phyloP scores from a whole-genome alignment of 495 filamentous ascomycete species.

The Rhizodiscina lignyota region DNA sequence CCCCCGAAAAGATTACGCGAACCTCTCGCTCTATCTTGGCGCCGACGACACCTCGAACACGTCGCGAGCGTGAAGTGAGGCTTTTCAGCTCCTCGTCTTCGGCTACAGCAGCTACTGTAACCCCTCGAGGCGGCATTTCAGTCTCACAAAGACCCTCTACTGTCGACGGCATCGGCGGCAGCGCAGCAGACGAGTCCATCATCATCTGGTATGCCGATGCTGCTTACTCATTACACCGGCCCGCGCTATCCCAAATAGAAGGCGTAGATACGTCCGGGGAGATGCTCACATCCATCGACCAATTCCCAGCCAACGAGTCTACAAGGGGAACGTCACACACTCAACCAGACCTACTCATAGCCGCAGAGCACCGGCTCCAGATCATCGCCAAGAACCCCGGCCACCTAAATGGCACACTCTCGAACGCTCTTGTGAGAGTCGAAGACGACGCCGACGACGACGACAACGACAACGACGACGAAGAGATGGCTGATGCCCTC shows the following conservation, averaged over 20 bases:
- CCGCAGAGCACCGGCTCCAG: neutral
- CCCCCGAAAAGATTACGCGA: constrained; percentile 5
- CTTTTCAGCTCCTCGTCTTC: constrained; percentile 30
- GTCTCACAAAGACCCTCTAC: constrained; percentile 21
- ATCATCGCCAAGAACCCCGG: constrained; percentile 10
- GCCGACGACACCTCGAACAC: constrained; percentile 73
- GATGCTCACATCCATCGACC: constrained; percentile 14
- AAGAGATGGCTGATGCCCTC: constrained; percentile 13
- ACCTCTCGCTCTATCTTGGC: constrained; percentile 36
- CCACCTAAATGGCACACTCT: too few species aligned
- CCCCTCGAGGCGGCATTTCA: constrained; percentile 45
- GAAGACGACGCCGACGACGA: constrained; percentile 3
- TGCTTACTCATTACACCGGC: constrained; percentile 17
- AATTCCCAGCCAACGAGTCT: constrained; percentile 9
- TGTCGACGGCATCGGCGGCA: constrained; percentile 2
- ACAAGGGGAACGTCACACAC: constrained; percentile 10
- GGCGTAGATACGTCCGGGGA: constrained; percentile 4
- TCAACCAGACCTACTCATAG: constrained; percentile 4
- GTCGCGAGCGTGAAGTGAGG: constrained; percentile 38
- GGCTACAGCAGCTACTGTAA: constrained; percentile 20
- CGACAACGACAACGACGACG: constrained; percentile 7
- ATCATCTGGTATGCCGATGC: constrained; percentile 23
- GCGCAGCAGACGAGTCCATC: constrained; percentile 19
- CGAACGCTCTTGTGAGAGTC: constrained; percentile 10
- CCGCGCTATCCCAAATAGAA: constrained; percentile 17